phyloP scores from a whole-genome alignment of 352 stramenopile genomes.

The Phytopythium ostracodes region DNA sequence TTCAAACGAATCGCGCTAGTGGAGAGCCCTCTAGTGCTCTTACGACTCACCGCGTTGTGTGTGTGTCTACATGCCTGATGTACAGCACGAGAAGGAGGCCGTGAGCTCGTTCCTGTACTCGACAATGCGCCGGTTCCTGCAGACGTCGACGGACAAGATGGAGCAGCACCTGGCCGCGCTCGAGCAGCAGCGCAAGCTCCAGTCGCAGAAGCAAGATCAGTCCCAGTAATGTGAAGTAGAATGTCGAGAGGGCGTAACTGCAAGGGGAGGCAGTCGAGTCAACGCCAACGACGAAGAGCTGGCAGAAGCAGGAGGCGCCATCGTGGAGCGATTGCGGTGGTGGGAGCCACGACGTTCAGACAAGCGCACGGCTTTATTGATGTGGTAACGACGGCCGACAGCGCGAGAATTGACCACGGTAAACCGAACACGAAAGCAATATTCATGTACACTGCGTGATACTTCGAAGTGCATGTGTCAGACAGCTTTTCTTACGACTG shows the following conservation, averaged over 20 bases:
- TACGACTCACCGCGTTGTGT: no score
- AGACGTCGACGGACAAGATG: slow-evolving; percentile 71
- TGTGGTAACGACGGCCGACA: background rate
- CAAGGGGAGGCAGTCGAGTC: no score
- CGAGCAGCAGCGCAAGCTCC: slow-evolving; percentile 18
- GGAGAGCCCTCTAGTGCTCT: no score
- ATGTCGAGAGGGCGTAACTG: no score
- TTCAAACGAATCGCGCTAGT: no score
- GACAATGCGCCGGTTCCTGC: slow-evolving; percentile 74
- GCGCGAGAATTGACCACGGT: background rate
- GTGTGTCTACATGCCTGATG: background rate
- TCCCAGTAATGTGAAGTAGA: background rate
- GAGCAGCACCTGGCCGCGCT: slow-evolving; percentile 43
- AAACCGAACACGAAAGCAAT: background rate
- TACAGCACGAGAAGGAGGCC: slow-evolving; percentile 58
- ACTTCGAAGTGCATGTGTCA: no score
- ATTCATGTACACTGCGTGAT: background rate
- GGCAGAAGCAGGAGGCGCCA: background rate
- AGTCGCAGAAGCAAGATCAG: slow-evolving; percentile 7
- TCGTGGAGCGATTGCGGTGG: background rate
- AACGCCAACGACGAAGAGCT: no score
- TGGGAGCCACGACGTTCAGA: background rate
- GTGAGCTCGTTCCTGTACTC: slow-evolving; percentile 62
- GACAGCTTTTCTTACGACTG: no score
- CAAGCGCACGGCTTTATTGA: slow-evolving; percentile 1